Evolutionary conservation across 768 basidiomycete genomes (phyloP).

Genomic region (Gloeopeniophorella convolvens): DNA sequence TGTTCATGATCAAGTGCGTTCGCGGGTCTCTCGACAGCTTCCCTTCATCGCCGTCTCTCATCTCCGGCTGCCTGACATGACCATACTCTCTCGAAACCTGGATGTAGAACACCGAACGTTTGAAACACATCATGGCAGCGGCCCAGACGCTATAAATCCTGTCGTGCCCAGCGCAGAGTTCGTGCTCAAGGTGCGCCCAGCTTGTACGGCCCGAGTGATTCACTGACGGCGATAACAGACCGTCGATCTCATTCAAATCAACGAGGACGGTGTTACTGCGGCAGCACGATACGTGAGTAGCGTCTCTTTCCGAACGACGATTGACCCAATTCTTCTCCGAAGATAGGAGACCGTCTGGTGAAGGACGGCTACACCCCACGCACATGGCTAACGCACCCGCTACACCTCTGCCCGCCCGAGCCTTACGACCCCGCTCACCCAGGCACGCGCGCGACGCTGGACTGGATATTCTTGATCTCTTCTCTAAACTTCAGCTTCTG

Average conservation of each 20-base stretch:
- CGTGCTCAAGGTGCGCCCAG: slow-evolving; percentile 15
- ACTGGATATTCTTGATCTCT: slow-evolving; percentile 89
- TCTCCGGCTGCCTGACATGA: slow-evolving; percentile 3
- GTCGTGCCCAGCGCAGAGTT: slow-evolving; percentile 20
- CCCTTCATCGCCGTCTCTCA: not conserved
- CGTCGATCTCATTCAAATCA: slow-evolving; percentile 22
- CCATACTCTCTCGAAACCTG: slow-evolving; percentile 9
- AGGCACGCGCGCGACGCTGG: slow-evolving; percentile 38
- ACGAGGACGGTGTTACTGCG: slow-evolving; percentile 22
- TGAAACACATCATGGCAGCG: not conserved
- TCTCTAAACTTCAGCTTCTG: slow-evolving; percentile 87
- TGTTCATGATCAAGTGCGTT: no score
- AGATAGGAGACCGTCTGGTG: slow-evolving; percentile 58
- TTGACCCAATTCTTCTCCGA: not conserved
- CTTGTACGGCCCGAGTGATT: not conserved
- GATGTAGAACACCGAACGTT: slow-evolving; percentile 2
- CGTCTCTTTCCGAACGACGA: not conserved
- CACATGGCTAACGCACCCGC: slow-evolving; percentile 71
- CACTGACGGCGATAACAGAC: slow-evolving; percentile 18
- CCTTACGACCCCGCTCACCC: slow-evolving; percentile 49
- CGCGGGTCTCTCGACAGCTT: no score
- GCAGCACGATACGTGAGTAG: slow-evolving; percentile 15
- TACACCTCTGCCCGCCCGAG: slow-evolving; percentile 70
- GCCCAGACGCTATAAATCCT: slow-evolving; percentile 10
- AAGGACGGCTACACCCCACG: slow-evolving; percentile 68